Base-by-base conservation (phyloP, 75 land plant species). In the Selaginella tamariscina region DNA sequence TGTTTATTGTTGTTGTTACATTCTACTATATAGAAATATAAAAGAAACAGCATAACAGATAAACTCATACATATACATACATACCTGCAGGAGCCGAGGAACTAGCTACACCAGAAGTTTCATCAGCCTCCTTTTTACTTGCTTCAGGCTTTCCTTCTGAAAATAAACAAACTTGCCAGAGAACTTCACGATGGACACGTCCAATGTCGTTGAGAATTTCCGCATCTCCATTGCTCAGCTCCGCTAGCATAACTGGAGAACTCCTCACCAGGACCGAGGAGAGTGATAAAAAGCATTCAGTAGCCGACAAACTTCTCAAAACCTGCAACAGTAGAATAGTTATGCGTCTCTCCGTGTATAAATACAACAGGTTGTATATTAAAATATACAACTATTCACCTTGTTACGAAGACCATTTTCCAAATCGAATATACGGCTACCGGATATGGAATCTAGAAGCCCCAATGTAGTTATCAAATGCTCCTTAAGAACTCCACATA, bases 181-280 rank as follows among this genome's bases (percentile, higher is more conserved):
- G 70, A 27, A 95, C 73, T 78, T 88, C 92, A 59, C 75, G 74
- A 57, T 90, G 81, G 1, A 79, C 75, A 32, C 54, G 75, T 24
- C 92, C 99, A 11, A 95, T 59, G 56, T 85, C 86, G 49, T 84
- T 79, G 65, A 95, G 77, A 5, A 85, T 73, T 71, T 95, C 99
- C 54, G 81, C 78, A 71, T 79, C 81, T 33, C 75, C 83, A 31
- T 73, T 54, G 22, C 88, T 81, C 70, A 95, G 77, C 67, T 95
- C 96, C 54, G 91, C 73, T 56, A 84, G 67, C 78, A 95, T 81
- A 27, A 80, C 70, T 57, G 81, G 63, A 32, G 86, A 75, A 8
- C 89, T 84, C 70, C 85, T 83, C 75, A 85, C 81, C 33, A 87
- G 65, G 70, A 80, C 84, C 55, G 78, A 76, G 1, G 82, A 70